Conservation (phyloP, 805 yeast species). For the Metschnikowia borealis region DNA sequence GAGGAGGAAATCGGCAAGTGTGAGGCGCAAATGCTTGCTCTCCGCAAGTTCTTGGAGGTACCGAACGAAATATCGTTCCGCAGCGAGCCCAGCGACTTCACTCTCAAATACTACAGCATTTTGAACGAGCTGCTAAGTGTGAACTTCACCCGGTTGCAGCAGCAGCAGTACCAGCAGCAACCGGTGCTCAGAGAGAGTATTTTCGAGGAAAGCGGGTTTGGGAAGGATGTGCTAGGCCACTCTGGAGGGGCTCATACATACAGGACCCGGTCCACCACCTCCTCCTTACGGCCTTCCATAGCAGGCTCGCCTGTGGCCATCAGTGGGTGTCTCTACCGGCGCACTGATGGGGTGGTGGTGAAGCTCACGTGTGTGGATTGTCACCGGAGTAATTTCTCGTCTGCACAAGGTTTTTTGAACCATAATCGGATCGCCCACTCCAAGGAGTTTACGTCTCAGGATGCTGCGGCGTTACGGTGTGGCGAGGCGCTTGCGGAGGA, state of each 20-base stretch:
- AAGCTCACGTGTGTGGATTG: constrained; percentile 67
- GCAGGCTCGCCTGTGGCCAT: constrained; percentile 18
- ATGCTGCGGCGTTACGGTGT: constrained; percentile 66
- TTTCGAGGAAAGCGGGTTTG: constrained; percentile 4
- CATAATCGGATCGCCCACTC: constrained; percentile 73
- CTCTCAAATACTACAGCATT: constrained; percentile 38
- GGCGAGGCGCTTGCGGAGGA: constrained; percentile 51
- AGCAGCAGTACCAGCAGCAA: constrained; percentile 14
- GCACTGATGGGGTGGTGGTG: constrained; percentile 70
- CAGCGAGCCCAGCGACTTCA: constrained; percentile 44
- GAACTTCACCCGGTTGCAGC: constrained; percentile 28
- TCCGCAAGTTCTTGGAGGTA: constrained; percentile 44
- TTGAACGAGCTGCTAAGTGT: constrained; percentile 32
- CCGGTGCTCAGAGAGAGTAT: constrained; percentile 13
- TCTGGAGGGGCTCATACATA: constrained; percentile 26
- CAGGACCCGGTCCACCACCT: constrained; percentile 48
- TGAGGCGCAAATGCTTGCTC: constrained; percentile 52
- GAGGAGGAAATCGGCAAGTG: constrained; percentile 54
- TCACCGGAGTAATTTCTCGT: constrained; percentile 63
- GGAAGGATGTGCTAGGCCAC: not conserved
- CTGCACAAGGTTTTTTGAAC: constrained; percentile 77
- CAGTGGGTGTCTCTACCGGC: constrained; percentile 52
- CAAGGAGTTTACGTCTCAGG: constrained; percentile 68
- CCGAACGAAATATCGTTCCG: constrained; percentile 37
- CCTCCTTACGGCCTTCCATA: constrained; percentile 49